Evolutionary conservation across 805 yeast genomes (phyloP).

Genomic region (Wickerhamiella nectarea): DNA sequence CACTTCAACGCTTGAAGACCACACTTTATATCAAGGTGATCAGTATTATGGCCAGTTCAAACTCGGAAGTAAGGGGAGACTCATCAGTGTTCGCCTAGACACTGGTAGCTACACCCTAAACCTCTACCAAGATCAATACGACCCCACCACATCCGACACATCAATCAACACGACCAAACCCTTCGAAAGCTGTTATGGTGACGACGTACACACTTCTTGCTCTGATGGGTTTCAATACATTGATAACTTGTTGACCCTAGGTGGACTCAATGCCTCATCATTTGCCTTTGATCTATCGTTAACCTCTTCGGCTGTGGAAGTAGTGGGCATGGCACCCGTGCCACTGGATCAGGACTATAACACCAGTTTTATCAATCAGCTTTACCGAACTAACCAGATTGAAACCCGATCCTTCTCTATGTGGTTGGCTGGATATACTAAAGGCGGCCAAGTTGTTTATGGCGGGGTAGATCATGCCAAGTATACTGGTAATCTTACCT

Average conservation of each 20-base stretch:
- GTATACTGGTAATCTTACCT: slow-evolving; percentile 28
- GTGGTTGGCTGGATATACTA: slow-evolving; percentile 29
- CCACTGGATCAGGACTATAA: no score
- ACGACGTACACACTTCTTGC: no score
- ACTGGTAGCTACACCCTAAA: slow-evolving; percentile 64
- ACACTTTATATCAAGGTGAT: no score
- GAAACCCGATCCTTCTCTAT: slow-evolving; percentile 34
- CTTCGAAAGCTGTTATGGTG: background rate
- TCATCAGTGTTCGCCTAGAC: slow-evolving; percentile 42
- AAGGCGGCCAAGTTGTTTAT: slow-evolving; percentile 30
- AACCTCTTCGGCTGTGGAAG: background rate
- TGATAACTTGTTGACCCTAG: background rate
- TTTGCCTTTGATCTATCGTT: no score
- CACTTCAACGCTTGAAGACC: no score
- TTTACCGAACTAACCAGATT: slow-evolving; percentile 18
- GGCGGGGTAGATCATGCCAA: slow-evolving; percentile 35
- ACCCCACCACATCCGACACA: background rate
- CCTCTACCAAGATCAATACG: slow-evolving; percentile 26
- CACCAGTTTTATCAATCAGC: background rate
- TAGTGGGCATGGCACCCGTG: background rate
- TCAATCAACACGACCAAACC: background rate
- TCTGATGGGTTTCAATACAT: background rate
- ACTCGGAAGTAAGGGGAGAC: slow-evolving; percentile 24
- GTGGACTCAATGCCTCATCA: background rate
- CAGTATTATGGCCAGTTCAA: no score